phyloP scores from a whole-genome alignment of 306 rosid genomes.

The Medicago truncatula region MtrunA17r5.0-ANR NC_053042.1:47586501-47587000 shows the following conservation, averaged over 20 bases:
- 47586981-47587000: slow-evolving; percentile 5
- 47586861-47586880: slow-evolving; percentile 97
- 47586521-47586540: slow-evolving; percentile 68
- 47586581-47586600: slow-evolving; percentile 98
- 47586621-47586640: slow-evolving; percentile 93
- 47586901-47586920: slow-evolving; percentile 14
- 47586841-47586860: slow-evolving; percentile 88
- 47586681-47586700: slow-evolving; percentile 7
- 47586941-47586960: slow-evolving; percentile 1
- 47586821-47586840: slow-evolving; percentile 87
- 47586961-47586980: slow-evolving; percentile 12
- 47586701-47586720: slow-evolving; percentile 8
- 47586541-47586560: slow-evolving; percentile 93
- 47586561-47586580: slow-evolving; percentile 98
- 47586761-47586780: slow-evolving; percentile 96
- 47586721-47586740: slow-evolving; percentile 3
- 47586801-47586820: slow-evolving; percentile 98
- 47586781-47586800: slow-evolving; percentile 94
- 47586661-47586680: slow-evolving; percentile 34
- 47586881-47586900: slow-evolving; percentile 86
- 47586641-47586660: slow-evolving; percentile 58
- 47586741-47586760: slow-evolving; percentile 98
- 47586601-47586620: slow-evolving; percentile 96
- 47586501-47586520: slow-evolving; percentile 40
- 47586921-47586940: neutral